Evolutionary conservation across 1,284 basidiomycete genomes (phyloP), one percentile per base, ranked within the genome.

Genomic region (Austroboletus novae-zelandiae): DNA sequence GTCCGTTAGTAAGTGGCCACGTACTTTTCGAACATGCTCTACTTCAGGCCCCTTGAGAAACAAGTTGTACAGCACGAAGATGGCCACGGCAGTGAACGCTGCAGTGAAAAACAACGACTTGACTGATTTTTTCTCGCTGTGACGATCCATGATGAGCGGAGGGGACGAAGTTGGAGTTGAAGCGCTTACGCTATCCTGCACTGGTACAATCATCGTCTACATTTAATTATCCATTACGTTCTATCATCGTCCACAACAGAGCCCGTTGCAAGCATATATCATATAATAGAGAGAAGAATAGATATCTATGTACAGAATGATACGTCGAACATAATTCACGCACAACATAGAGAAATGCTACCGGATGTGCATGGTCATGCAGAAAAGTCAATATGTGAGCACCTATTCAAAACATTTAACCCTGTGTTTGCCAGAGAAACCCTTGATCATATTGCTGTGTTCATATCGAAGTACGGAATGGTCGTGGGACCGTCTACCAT

Each of bases 241-340:
- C 6, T 14, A 14, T 14, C 31, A 23, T 23, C 20, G 20, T 5
- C 20, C 32, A 34, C 13, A 15, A 34, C 36, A 20, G 10, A 23
- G 37, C 37, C 9, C 8, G 17, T 52, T 48, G 51, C 30, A 23
- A 61, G 54, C 54, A 58, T 61, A 48, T 49, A 30, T 44, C 25
- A 40, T 55, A 47, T 59, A 57, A 58, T 61, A 52, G 55, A 30
- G 44, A 29, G 44, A 60, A 49, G 34, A 61, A 65, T 65, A 65
- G 48, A 69, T 65, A 69, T 50, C 60, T 62, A 68, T 66, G 64
- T 60, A 68, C 62, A 64, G 47, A 42, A 50, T 37, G 44, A 47
- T 36, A 44, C 23, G 50, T 48, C 55, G 43, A 54, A 45, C 50
- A 27, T 52, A 40, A 51, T 44, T 62, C 52, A 43, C 51, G 51